These are phyloP conservation scores for Stereum hirsutum DNA, from an alignment of 1,284 basidiomycete genomes.

Conservation along the genomic window DNA sequence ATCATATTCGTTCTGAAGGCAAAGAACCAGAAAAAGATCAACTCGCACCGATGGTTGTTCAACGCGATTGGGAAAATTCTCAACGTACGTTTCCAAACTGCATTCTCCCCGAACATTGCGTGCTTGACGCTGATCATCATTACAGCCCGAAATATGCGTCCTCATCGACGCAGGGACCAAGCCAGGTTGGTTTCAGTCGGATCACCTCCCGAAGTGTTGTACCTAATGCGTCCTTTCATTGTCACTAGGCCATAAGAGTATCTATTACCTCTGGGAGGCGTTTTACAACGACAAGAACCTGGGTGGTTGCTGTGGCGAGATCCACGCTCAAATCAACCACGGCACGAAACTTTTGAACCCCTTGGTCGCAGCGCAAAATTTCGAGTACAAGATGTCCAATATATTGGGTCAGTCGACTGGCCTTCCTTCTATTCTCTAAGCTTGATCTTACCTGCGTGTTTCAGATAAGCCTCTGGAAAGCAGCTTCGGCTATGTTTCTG, in stretches of 20 bases:
- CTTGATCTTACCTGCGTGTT: neutral
- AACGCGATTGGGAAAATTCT: conserved; percentile 88
- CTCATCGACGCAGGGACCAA: conserved; percentile 93
- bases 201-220: too few relatives aligned
- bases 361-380: conserved; percentile 92
- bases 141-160: conserved; percentile 86
- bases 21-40: conserved; percentile 98
- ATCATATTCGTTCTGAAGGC: conserved; percentile 94
- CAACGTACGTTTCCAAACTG: conserved; percentile 42
- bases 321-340: conserved; percentile 90
- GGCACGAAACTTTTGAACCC: conserved; percentile 92
- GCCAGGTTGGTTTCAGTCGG: too few relatives aligned
- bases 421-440: too few relatives aligned
- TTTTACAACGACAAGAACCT: conserved; percentile 73
- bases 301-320: conserved; percentile 85
- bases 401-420: conserved; percentile 66
- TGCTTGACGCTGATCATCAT: too few relatives aligned
- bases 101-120: too few relatives aligned
- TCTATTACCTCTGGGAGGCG: conserved; percentile 96
- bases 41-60: conserved; percentile 96
- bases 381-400: conserved; percentile 98
- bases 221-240: too few relatives aligned
- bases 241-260: conserved; percentile 94
- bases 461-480: conserved; percentile 92
- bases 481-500: conserved; percentile 92